phyloP scores from a whole-genome alignment of 2,329 filamentous ascomycete species.

The Madurella fahalii region DNA sequence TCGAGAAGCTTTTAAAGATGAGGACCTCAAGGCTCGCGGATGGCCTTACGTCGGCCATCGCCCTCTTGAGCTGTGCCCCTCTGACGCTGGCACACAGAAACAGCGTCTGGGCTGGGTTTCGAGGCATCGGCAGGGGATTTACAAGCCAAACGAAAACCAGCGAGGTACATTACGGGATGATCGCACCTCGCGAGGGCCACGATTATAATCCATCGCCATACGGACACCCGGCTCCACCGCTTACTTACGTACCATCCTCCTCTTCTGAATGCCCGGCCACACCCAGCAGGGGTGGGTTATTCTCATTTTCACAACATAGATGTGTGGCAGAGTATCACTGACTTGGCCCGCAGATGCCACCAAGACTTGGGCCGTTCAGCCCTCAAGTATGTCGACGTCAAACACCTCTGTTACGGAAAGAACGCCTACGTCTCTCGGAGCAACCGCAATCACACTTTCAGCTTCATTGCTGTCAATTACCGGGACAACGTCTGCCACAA shows the following conservation, averaged over 20 bases:
- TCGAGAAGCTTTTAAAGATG: constrained; percentile 32
- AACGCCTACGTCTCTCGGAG: background rate
- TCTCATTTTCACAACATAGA: background rate
- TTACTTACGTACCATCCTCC: background rate
- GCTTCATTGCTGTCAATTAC: background rate
- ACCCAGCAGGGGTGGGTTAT: constrained; percentile 11
- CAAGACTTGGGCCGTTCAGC: constrained; percentile 5
- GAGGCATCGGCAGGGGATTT: constrained; percentile 11
- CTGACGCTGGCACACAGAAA: constrained; percentile 15
- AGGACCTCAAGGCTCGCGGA: constrained; percentile 31
- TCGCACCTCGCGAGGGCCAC: constrained; percentile 14
- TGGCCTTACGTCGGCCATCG: constrained; percentile 33
- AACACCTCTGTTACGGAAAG: background rate
- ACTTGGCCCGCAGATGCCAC: constrained; percentile 12
- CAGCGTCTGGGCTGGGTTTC: constrained; percentile 22
- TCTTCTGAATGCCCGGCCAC: constrained; percentile 1
- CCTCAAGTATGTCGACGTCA: background rate
- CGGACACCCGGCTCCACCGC: constrained; percentile 19
- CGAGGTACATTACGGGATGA: background rate
- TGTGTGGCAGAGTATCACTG: background rate
- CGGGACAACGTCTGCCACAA: background rate
- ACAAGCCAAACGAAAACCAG: background rate
- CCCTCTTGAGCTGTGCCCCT: constrained; percentile 28
- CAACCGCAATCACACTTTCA: background rate
- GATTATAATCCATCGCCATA: constrained; percentile 18